phyloP scores from a whole-genome alignment of 345 rosid genomes.

The sweet orange (Citrus sinensis) region DVS_A1.0 CM039168.1:20406501-20407000 shows the following conservation, averaged over 20 bases:
- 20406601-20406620: not conserved
- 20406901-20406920: constrained; percentile 96
- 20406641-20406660: constrained; percentile 61
- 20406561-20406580: not conserved
- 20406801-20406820: not conserved
- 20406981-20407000: constrained; percentile 13
- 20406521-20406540: not conserved
- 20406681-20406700: constrained; percentile 77
- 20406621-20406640: not conserved
- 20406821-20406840: constrained; percentile 44
- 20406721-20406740: constrained; percentile 91
- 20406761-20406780: constrained; percentile 41
- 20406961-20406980: constrained; percentile 59
- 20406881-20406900: constrained; percentile 84
- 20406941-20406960: constrained; percentile 49
- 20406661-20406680: constrained; percentile 77
- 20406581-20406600: too few relatives aligned
- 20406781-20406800: not conserved
- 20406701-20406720: constrained; percentile 78
- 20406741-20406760: constrained; percentile 85
- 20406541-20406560: too few relatives aligned
- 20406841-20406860: constrained; percentile 84
- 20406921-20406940: constrained; percentile 89
- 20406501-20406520: not conserved
- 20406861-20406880: constrained; percentile 84